These are phyloP conservation scores for Trichoderma parareesei DNA, from an alignment of 495 filamentous ascomycete genomes.

Conservation along the genomic window DNA sequence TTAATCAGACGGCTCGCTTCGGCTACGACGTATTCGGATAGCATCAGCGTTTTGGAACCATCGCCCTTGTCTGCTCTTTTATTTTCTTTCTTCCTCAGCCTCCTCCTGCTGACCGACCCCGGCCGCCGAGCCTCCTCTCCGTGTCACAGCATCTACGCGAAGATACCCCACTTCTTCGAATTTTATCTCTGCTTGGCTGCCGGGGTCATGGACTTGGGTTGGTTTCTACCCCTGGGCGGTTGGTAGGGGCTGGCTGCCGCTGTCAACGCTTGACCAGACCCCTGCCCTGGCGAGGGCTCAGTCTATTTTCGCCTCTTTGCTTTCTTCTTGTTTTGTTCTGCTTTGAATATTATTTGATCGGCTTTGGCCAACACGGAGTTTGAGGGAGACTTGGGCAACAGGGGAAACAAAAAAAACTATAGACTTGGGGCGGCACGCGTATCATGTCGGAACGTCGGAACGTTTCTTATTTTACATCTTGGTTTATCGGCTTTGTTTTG, in stretches of 20 bases:
- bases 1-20: slow-evolving; percentile 7
- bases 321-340: neutral
- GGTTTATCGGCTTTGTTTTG: neutral
- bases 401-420: neutral
- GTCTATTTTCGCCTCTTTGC: neutral
- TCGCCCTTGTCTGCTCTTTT: neutral
- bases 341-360: neutral
- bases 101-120: neutral
- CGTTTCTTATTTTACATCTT: neutral
- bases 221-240: neutral
- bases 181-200: slow-evolving; percentile 3
- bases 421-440: neutral
- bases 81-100: neutral
- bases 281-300: neutral
- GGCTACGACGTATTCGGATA: neutral
- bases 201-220: neutral
- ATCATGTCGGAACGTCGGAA: slow-evolving; percentile 4
- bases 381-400: neutral
- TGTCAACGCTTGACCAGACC: neutral
- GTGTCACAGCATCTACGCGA: neutral
- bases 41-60: neutral
- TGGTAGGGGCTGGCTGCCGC: neutral
- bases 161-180: slow-evolving; percentile 5
- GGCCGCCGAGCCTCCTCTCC: neutral
- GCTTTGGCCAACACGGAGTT: slow-evolving; percentile 2